Evolutionary conservation across 805 yeast species (phyloP).

Genomic region (Wickerhamiella cacticola): DNA sequence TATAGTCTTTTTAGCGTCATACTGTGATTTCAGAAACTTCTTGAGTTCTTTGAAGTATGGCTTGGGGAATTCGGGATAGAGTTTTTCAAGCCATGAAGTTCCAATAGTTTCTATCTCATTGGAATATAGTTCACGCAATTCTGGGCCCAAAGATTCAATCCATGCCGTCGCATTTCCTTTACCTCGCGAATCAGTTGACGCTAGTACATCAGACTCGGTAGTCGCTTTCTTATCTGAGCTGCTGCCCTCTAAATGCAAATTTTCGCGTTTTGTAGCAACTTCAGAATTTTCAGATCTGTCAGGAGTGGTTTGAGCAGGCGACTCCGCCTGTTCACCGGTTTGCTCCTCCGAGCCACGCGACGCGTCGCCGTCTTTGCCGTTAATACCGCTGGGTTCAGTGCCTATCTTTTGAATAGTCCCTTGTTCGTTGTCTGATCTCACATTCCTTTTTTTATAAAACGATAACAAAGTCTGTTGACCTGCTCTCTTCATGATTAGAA

Average conservation of each 20-base stretch:
- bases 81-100: conserved; percentile 60
- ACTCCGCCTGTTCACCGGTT: not conserved
- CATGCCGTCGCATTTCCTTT: conserved; percentile 43
- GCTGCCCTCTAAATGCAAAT: too few relatives aligned
- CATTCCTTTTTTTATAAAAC: conserved; percentile 28
- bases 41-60: conserved; percentile 74
- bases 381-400: not conserved
- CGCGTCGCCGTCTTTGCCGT: not conserved
- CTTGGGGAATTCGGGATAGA: conserved; percentile 63
- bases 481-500: conserved; percentile 13
- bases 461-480: conserved; percentile 9
- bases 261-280: too few relatives aligned
- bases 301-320: too few relatives aligned
- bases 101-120: conserved; percentile 63
- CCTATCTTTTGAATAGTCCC: not conserved
- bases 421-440: not conserved
- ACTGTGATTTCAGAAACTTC: conserved; percentile 42
- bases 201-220: conserved; percentile 25
- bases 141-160: conserved; percentile 38
- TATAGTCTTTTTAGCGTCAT: conserved; percentile 36
- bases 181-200: conserved; percentile 22
- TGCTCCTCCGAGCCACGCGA: not conserved
- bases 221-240: too few relatives aligned
- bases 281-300: too few relatives aligned
- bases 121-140: conserved; percentile 40